Base-by-base conservation (phyloP, 2,329 filamentous ascomycete genomes). In the Aaosphaeria arxii region DNA sequence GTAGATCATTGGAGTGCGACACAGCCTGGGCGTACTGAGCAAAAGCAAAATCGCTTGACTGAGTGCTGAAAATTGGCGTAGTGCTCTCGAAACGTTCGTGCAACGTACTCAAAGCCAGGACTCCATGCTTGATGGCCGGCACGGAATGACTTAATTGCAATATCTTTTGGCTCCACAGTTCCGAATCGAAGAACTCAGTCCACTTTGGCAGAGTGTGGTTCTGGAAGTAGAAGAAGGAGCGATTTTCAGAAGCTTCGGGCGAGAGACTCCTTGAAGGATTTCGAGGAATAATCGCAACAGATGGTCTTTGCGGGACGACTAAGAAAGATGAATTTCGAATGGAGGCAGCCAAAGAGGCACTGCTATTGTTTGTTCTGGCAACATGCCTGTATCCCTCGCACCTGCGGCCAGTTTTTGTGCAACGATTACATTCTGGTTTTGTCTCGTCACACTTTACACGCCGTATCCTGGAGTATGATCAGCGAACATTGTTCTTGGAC, bases 331-430 rank as follows among this genome's bases (percentile, higher is more conserved):
- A 48, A 42, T 63, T 63, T n/a, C 61, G 51, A 45, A 49, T 60
- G 35, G 59, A 58, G 32, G 59, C 59, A 40, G 61, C 57, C 30
- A 52, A 54, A 28, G 50, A 44, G 17, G 55, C 51, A 3, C 52
- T 53, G 7, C 45, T 45, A 11, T 50, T 45, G 41, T 50, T 53
- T 11, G 50, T 24, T 24, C 43, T 47, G 9, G 44, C 39, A 31
- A 57, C 45, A 43, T 63, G 57, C 40, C 57, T 59, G 51, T 71
- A 71, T 31, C 68, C 68, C 45, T 69, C 67, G 45, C 70, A 71
- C 43, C 58, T 69, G 31, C 69, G 62, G 24, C 69, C 69, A 5
- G 67, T 67, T 41, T 62, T 66, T 7, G 59, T 65, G 50, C 69
- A 73, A 38, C 62, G 62, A 7, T 52, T 47, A 42, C 50, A 52